Percentiles rank a stretch among this genome's conserved stretches.
Conservation (phyloP, 2,329 filamentous ascomycete genomes). For the Arthrobotrys entomopaga region DNA sequence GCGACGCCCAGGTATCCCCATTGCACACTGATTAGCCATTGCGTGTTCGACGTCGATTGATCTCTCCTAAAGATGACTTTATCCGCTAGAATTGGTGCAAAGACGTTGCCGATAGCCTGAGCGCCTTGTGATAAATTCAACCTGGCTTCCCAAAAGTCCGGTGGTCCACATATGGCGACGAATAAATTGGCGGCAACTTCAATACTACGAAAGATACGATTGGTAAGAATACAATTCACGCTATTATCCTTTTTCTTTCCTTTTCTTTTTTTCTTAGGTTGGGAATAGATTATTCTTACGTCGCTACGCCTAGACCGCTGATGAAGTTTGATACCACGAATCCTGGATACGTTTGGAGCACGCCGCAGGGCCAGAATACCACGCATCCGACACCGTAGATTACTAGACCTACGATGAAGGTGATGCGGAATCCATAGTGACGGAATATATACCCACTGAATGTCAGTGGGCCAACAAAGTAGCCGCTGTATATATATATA, state of each 20-base stretch:
- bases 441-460: constrained; percentile 70
- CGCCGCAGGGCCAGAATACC: constrained; percentile 84
- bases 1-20: constrained; percentile 85
- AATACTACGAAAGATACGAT: constrained; percentile 75
- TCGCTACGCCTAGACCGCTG: constrained; percentile 48
- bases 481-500: constrained; percentile 58
- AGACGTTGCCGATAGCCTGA: constrained; percentile 78
- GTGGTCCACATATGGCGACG: constrained; percentile 76
- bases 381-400: constrained; percentile 78
- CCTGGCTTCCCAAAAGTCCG: constrained; percentile 77
- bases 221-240: not conserved
- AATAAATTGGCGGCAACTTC: constrained; percentile 83
- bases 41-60: constrained; percentile 65
- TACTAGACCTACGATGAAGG: constrained; percentile 78
- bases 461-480: constrained; percentile 62
- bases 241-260: too few relatives aligned
- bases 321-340: constrained; percentile 64
- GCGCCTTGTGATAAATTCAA: constrained; percentile 82
- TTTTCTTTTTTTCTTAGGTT: too few relatives aligned
- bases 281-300: constrained; percentile 15
- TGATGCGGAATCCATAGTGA: constrained; percentile 79
- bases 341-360: constrained; percentile 76
- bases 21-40: constrained; percentile 74
- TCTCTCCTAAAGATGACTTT: constrained; percentile 73
- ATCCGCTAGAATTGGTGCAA: constrained; percentile 77